Base-by-base conservation (phyloP, 2,329 filamentous ascomycete genomes). In the Alternaria sp. region DNA sequence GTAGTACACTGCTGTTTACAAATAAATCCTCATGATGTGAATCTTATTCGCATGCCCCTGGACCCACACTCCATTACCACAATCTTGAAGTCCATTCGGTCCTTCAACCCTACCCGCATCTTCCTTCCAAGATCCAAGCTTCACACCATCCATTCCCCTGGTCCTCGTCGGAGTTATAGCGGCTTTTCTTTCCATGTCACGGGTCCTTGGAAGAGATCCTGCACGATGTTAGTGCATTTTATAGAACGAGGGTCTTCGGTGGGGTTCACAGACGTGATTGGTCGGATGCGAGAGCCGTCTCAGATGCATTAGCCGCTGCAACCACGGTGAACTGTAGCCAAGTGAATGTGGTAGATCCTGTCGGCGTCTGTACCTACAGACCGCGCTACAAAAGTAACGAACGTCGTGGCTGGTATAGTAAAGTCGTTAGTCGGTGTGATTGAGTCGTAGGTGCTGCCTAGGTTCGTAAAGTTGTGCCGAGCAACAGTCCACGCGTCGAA, bases 171-270 rank as follows among this genome's bases (percentile, higher is more conserved):
- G 54, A 38, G 30, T 11, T 48, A 52, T 41, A 43, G 16, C 58
- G 58, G 58, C 27, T 22, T 25, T 53, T 49, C 41, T 49, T 28
- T 14, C 48, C 34, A 11, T 22, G 53, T 53, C 28, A 57, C 54
- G 49, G 48, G 53, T 53, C 41, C 52, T 30, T 28, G 49, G 36
- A 51, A 11, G 34, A 57, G 32, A 44, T 46, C 16, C 41, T 60
- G 59, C 54, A 52, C 49, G 54, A 61, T 54, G 25, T 14, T 61
- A 58, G 59, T 58, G 54, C 36, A 58, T 61, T 52, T 57, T 49
- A 11, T 8, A 18, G 25, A 50, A 49, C 41, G 38, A 56, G 54
- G 49, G 54, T 48, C 41, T 48, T n/a, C 20, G 28, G 34, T 30
- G 59, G 41, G 44, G 48, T 36, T 34, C 40, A n/a, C 49, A 54